A percentile compares a stretch with the other conserved stretches of the same genome.
Evolutionary conservation across 805 yeast genomes (phyloP).

Genomic region (Yamadazyma philogaea): DNA sequence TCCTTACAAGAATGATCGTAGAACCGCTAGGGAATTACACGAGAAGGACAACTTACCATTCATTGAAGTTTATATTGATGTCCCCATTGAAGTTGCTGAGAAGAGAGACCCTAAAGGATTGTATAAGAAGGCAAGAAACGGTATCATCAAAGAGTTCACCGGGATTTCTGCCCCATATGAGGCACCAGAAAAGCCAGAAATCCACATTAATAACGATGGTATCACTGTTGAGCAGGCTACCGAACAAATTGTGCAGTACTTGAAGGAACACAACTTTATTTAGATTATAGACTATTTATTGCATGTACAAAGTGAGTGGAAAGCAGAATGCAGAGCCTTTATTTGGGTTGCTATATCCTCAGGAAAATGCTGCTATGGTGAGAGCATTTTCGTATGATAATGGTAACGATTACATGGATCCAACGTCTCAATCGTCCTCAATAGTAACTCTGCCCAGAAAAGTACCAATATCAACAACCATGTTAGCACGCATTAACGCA

Average conservation of each 20-base stretch:
- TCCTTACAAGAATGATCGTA: slow-evolving; percentile 84
- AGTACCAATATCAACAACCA: too few relatives aligned
- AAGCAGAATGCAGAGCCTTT: background rate
- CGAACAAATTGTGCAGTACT: slow-evolving; percentile 62
- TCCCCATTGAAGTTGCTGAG: slow-evolving; percentile 92
- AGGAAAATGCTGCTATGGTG: too few relatives aligned
- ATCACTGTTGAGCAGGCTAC: slow-evolving; percentile 80
- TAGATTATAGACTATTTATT: slow-evolving; percentile 9
- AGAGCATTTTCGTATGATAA: too few relatives aligned
- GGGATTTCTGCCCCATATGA: slow-evolving; percentile 96
- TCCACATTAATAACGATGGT: slow-evolving; percentile 66
- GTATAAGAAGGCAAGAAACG: slow-evolving; percentile 95
- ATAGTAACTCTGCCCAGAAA: too few relatives aligned
- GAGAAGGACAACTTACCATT: slow-evolving; percentile 72
- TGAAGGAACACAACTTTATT: slow-evolving; percentile 48
- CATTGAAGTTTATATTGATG: slow-evolving; percentile 88
- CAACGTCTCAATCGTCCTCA: too few relatives aligned
- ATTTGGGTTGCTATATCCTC: too few relatives aligned
- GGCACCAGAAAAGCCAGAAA: slow-evolving; percentile 82
- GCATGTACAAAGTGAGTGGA: background rate
- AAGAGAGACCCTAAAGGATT: slow-evolving; percentile 96
- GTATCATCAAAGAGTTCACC: slow-evolving; percentile 89
- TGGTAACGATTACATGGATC: too few relatives aligned
- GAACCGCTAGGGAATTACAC: slow-evolving; percentile 81
- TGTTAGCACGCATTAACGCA: too few relatives aligned